Percentiles rank a stretch among this genome's conserved stretches.
Evolutionary conservation across 2,329 filamentous ascomycete genomes (phyloP).

Genomic region (Aspergillus chevalieri): DNA sequence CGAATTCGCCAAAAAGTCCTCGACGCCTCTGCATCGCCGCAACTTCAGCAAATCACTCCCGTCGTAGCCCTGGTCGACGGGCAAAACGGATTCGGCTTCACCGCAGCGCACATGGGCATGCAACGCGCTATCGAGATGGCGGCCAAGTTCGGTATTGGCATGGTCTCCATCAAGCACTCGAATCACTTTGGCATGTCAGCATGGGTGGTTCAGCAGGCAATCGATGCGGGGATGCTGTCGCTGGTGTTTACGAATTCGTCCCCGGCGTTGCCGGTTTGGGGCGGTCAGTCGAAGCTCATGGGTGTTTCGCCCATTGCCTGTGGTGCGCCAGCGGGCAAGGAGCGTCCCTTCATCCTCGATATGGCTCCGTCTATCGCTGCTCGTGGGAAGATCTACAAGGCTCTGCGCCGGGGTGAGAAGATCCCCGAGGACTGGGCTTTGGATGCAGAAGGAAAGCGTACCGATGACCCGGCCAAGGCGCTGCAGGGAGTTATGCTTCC

Average conservation of each 20-base stretch:
- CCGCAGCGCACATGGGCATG: slow-evolving; percentile 64
- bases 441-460: slow-evolving; percentile 62
- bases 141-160: slow-evolving; percentile 60
- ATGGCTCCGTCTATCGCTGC: slow-evolving; percentile 44
- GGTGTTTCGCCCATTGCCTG: slow-evolving; percentile 69
- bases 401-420: slow-evolving; percentile 35
- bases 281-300: slow-evolving; percentile 62
- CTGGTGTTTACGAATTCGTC: slow-evolving; percentile 67
- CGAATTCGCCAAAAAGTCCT: slow-evolving; percentile 66
- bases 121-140: slow-evolving; percentile 61
- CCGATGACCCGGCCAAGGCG: slow-evolving; percentile 64
- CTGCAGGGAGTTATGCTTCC: slow-evolving; percentile 75
- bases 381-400: slow-evolving; percentile 43
- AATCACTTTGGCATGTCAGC: slow-evolving; percentile 83
- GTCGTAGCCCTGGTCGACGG: slow-evolving; percentile 64
- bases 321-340: slow-evolving; percentile 61
- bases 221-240: slow-evolving; percentile 65
- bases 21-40: slow-evolving; percentile 54
- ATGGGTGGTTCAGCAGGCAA: slow-evolving; percentile 70
- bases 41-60: slow-evolving; percentile 58
- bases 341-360: slow-evolving; percentile 53
- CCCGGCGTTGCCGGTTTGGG: slow-evolving; percentile 66
- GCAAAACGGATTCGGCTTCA: slow-evolving; percentile 68
- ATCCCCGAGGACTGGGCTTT: slow-evolving; percentile 61
- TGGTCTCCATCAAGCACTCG: slow-evolving; percentile 68